phyloP scores from a whole-genome alignment of 2,329 filamentous ascomycete species.

The Zarea fungicola region DNA sequence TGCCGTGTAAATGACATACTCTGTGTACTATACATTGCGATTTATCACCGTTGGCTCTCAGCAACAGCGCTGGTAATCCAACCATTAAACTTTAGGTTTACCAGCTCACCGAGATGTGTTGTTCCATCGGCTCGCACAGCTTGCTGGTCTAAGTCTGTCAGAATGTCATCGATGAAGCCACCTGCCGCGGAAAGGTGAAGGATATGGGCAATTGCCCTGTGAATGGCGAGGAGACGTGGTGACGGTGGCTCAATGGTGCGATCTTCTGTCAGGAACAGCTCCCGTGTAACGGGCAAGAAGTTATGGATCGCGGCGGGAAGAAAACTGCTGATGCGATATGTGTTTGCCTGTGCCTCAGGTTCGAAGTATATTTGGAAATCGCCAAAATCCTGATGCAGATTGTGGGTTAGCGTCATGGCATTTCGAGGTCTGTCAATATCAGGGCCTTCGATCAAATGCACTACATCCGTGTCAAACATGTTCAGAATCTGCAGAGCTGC shows the following conservation, averaged over 20 bases:
- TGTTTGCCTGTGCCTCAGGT: conserved; percentile 13
- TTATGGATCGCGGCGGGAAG: conserved; percentile 8
- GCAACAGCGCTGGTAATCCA: neutral
- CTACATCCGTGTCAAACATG: conserved; percentile 35
- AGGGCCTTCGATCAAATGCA: conserved; percentile 31
- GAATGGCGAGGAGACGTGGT: conserved; percentile 27
- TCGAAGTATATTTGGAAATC: conserved; percentile 21
- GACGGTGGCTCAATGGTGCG: conserved; percentile 27
- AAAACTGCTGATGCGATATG: conserved; percentile 20
- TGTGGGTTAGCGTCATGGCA: conserved; percentile 23
- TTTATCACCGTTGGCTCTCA: neutral
- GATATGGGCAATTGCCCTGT: conserved; percentile 28
- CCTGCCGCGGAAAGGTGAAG: conserved; percentile 27
- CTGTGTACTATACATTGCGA: too few species aligned
- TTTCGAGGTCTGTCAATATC: conserved; percentile 37
- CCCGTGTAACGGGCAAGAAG: conserved; percentile 24
- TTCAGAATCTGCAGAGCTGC: conserved; percentile 33
- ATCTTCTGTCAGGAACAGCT: conserved; percentile 22
- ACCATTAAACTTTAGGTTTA: conserved; percentile 1
- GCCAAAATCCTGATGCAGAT: conserved; percentile 17
- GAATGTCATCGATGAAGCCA: conserved; percentile 27
- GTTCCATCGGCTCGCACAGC: conserved; percentile 2
- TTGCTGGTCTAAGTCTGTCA: conserved; percentile 46
- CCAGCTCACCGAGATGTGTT: conserved; percentile 1
- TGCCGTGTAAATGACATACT: too few species aligned